These are phyloP conservation scores for Lactarius tabidus DNA, from an alignment of 768 basidiomycete species.

Conservation along the genomic window DNA sequence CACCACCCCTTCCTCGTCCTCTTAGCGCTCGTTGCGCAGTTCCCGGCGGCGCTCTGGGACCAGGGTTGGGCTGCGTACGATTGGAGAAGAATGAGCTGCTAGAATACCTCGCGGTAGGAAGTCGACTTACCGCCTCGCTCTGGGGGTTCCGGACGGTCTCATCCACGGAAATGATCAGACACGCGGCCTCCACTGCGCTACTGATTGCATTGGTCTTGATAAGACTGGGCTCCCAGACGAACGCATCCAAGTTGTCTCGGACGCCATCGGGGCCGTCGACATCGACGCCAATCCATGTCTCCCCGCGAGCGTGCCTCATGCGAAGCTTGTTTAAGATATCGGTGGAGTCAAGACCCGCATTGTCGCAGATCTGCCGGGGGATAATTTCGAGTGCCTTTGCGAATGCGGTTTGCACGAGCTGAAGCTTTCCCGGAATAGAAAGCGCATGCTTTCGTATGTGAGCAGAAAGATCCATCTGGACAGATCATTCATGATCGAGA, in stretches of 20 bases:
- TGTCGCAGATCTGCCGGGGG: slow-evolving; percentile 97
- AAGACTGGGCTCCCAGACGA: slow-evolving; percentile 97
- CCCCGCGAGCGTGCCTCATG: slow-evolving; percentile 89
- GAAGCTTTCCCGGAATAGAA: slow-evolving; percentile 92
- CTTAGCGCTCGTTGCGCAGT: slow-evolving; percentile 80
- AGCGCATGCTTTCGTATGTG: slow-evolving; percentile 87
- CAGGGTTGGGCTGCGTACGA: slow-evolving; percentile 58
- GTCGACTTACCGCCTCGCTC: slow-evolving; percentile 73
- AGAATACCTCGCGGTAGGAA: not conserved
- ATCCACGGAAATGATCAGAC: slow-evolving; percentile 91
- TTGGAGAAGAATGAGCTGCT: slow-evolving; percentile 24
- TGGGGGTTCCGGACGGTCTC: slow-evolving; percentile 97
- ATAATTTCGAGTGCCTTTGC: slow-evolving; percentile 97
- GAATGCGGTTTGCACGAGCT: slow-evolving; percentile 90
- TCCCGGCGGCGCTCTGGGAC: slow-evolving; percentile 92
- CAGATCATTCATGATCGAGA: not conserved
- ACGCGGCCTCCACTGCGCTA: slow-evolving; percentile 95
- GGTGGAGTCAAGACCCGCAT: slow-evolving; percentile 95
- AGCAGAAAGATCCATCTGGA: slow-evolving; percentile 95
- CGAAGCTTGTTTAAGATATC: slow-evolving; percentile 96
- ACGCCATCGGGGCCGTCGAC: slow-evolving; percentile 88
- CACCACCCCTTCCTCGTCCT: slow-evolving; percentile 76
- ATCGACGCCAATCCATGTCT: slow-evolving; percentile 91
- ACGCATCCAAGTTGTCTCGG: slow-evolving; percentile 93
- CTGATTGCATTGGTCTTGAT: slow-evolving; percentile 95